phyloP scores from a whole-genome alignment of 257 asterid genomes.

The Leonotis leonurus region DNA sequence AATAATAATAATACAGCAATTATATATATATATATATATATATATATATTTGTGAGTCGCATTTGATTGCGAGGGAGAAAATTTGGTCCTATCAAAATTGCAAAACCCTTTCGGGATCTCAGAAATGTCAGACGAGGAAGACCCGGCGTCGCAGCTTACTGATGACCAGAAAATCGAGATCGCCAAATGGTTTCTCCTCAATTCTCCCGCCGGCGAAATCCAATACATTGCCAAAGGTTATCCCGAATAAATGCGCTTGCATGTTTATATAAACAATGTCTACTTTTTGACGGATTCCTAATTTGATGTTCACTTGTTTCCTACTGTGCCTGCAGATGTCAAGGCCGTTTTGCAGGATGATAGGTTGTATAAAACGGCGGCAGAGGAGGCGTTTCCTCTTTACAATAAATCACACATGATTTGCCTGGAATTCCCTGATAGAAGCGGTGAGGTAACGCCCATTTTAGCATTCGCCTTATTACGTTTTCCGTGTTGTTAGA shows the following conservation, averaged over 20 bases:
- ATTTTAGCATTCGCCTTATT: slow-evolving; percentile 9
- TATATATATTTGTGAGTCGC: background rate
- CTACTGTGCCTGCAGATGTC: too few relatives aligned
- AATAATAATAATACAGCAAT: too few relatives aligned
- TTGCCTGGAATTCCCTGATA: slow-evolving; percentile 72
- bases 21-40: too few relatives aligned
- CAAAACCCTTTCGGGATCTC: slow-evolving; percentile 29
- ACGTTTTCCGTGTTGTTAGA: background rate
- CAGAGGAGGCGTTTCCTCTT: slow-evolving; percentile 73
- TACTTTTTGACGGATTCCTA: background rate
- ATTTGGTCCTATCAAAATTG: background rate
- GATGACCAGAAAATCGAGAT: slow-evolving; percentile 74
- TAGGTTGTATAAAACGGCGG: slow-evolving; percentile 47
- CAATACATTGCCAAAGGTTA: slow-evolving; percentile 90
- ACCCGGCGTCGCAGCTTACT: slow-evolving; percentile 50
- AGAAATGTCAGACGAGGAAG: slow-evolving; percentile 71
- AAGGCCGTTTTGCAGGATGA: slow-evolving; percentile 60
- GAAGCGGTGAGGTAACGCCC: slow-evolving; percentile 83
- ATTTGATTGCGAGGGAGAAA: slow-evolving; percentile 22
- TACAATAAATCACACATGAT: slow-evolving; percentile 88
- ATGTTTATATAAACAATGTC: background rate
- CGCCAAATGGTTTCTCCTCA: slow-evolving; percentile 96
- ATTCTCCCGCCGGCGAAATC: slow-evolving; percentile 93
- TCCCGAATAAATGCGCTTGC: background rate
- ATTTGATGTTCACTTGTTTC: background rate